These are phyloP conservation scores for Orbilia javanica DNA, from an alignment of 2,329 filamentous ascomycete genomes.

Conservation along the genomic window DNA sequence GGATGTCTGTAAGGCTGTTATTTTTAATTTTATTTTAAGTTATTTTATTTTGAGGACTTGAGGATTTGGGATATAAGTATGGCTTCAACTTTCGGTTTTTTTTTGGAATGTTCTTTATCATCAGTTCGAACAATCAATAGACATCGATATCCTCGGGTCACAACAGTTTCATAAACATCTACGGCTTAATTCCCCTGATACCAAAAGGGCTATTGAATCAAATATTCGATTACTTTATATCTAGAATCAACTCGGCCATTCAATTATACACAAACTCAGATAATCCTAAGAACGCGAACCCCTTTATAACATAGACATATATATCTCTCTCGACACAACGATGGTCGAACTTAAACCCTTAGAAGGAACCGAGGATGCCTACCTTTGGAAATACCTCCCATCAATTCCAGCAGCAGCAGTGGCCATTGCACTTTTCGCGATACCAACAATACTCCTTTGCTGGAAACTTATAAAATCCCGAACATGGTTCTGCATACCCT, in stretches of 20 bases:
- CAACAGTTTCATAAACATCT: too few relatives aligned
- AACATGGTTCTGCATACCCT: constrained; percentile 69
- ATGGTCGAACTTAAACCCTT: constrained; percentile 36
- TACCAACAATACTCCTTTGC: not conserved
- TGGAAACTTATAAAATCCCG: constrained; percentile 62
- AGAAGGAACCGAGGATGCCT: constrained; percentile 8
- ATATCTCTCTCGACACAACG: not conserved
- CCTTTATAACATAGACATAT: not conserved
- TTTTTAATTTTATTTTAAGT: not conserved
- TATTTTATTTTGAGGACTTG: not conserved
- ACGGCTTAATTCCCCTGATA: too few relatives aligned
- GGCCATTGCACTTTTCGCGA: constrained; percentile 16
- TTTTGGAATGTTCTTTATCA: not conserved
- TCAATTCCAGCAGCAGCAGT: constrained; percentile 22
- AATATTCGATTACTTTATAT: too few relatives aligned
- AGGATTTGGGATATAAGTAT: constrained; percentile 1
- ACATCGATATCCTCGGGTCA: not conserved
- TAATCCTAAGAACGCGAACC: not conserved
- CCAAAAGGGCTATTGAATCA: too few relatives aligned
- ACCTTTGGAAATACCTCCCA: constrained; percentile 47
- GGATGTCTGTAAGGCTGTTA: constrained; percentile 3
- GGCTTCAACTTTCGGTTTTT: not conserved
- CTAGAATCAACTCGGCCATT: too few relatives aligned
- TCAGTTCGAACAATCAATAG: not conserved
- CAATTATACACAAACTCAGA: too few relatives aligned